A percentile compares a stretch with the other conserved stretches of the same genome.
Conservation (phyloP, 2,329 filamentous ascomycete species). For the Rhytidhysteron rufulum region DNA sequence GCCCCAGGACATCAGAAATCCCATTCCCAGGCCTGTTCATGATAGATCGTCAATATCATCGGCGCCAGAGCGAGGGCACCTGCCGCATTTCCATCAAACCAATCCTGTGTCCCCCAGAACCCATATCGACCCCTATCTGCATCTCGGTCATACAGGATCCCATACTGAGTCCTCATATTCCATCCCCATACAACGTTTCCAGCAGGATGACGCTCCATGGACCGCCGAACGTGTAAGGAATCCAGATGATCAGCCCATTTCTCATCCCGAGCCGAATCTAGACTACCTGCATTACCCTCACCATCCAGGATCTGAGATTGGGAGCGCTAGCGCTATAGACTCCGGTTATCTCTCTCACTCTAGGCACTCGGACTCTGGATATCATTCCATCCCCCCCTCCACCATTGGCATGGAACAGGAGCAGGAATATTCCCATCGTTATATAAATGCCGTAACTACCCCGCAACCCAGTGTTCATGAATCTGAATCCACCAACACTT, state of each 20-base stretch:
- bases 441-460: too few relatives aligned
- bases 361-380: too few relatives aligned
- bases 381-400: constrained; percentile 23
- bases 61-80: background rate
- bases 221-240: constrained; percentile 9
- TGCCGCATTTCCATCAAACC: constrained; percentile 3
- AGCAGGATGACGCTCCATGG: constrained; percentile 23
- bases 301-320: constrained; percentile 19
- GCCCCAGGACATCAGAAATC: background rate
- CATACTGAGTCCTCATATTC: too few relatives aligned
- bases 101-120: constrained; percentile 4
- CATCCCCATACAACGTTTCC: constrained; percentile 12
- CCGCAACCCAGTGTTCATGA: background rate
- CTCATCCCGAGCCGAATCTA: constrained; percentile 8
- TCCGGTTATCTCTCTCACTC: constrained; percentile 30
- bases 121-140: constrained; percentile 10
- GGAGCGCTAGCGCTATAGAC: constrained; percentile 19
- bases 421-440: constrained; percentile 10
- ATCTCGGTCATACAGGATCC: constrained; percentile 5
- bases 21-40: background rate
- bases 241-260: too few relatives aligned
- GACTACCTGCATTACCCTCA: constrained; percentile 15
- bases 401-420: constrained; percentile 26
- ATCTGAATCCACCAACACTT: background rate
- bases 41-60: background rate